Evolutionary conservation across 805 yeast species (phyloP), one percentile per base, ranked within the genome.

Genomic region (Kockiozyma suomiensis): DNA sequence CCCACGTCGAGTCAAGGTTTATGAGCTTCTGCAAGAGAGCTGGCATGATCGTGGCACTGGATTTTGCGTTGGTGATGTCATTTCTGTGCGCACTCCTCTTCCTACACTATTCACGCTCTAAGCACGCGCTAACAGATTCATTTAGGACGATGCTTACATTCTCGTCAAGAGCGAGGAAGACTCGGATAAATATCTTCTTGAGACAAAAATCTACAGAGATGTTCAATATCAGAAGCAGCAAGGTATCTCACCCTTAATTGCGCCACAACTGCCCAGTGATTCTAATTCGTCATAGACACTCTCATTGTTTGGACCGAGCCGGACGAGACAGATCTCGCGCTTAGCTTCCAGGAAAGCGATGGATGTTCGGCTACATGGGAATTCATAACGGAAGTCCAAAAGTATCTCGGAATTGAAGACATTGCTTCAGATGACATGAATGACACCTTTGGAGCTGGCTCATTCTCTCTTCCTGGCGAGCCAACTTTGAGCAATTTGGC

Each of bases 41-140:
- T 93, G 99, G 99, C 78, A 84, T 41, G 98, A 93, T 70, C 83
- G 87, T 50, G 98, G 97, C 19, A 91, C 97, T 0, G 98, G 99
- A 0, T 87, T 82, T 70, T 90, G 97, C 69, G 80, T 82, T 51
- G 97, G 97, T 6, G 54, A 50, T 37, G 13, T 42, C 43, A 30
- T 38, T 26, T 28, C 54, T 12, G 47, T 41, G 7, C 25, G 47
- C 19, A 28, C 17, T 7, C 8, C 42, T 38, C 42, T 17, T n/a
- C n/a, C 42, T 25, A 13, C 23, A 23, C 15, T 23, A n/a, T 40
- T 38, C n/a, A 8, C 21, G n/a, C 42, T 8, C 19, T n/a, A 21
- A 38, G 42, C 42, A 38, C 42, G 42, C 42, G 42, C 42, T 38
- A 13, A 38, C 42, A 12, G n/a, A 12, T 38, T 2, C 7, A 38